Percentiles rank a stretch among this genome's conserved stretches.
Evolutionary conservation across 768 basidiomycete genomes (phyloP).

Genomic region (Boletus tomentosulus): DNA sequence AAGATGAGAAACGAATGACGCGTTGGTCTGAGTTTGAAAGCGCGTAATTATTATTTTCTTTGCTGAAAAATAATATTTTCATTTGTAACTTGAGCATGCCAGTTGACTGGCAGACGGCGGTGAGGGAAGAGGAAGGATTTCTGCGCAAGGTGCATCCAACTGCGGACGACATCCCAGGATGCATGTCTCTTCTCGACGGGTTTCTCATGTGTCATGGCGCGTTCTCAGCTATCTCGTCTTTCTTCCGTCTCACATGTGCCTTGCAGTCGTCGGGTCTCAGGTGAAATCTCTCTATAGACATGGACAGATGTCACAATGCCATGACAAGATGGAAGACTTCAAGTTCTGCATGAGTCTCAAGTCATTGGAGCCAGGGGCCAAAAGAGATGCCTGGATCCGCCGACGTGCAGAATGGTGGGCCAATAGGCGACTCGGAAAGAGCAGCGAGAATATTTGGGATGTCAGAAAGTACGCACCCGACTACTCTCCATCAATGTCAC

Average conservation of each 20-base stretch:
- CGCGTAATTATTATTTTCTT: conserved; percentile 21
- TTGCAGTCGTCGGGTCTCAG: conserved; percentile 71
- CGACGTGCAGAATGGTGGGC: conserved; percentile 97
- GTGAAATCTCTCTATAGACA: conserved; percentile 83
- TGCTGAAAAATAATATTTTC: conserved; percentile 1
- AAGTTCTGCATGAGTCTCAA: conserved; percentile 92
- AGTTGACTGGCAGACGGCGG: conserved; percentile 49
- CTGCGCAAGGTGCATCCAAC: conserved; percentile 67
- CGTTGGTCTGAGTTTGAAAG: conserved; percentile 45
- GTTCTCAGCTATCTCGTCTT: conserved; percentile 8
- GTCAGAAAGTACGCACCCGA: conserved; percentile 63
- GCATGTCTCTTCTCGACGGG: conserved; percentile 69
- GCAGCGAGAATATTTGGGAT: conserved; percentile 96
- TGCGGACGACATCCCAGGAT: conserved; percentile 75
- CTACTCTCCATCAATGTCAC: background rate
- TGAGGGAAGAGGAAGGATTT: conserved; percentile 66
- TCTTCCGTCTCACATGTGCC: conserved; percentile 10
- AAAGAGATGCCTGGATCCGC: conserved; percentile 79
- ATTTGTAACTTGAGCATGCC: conserved; percentile 29
- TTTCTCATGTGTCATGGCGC: conserved; percentile 69
- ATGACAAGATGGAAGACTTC: conserved; percentile 81
- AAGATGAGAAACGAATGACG: conserved; percentile 33
- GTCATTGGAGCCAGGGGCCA: conserved; percentile 68
- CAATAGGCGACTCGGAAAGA: conserved; percentile 61
- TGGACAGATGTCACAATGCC: conserved; percentile 70